Base-by-base conservation (phyloP, 108 stramenopile genomes). In the Nitzschia sp. region DNA sequence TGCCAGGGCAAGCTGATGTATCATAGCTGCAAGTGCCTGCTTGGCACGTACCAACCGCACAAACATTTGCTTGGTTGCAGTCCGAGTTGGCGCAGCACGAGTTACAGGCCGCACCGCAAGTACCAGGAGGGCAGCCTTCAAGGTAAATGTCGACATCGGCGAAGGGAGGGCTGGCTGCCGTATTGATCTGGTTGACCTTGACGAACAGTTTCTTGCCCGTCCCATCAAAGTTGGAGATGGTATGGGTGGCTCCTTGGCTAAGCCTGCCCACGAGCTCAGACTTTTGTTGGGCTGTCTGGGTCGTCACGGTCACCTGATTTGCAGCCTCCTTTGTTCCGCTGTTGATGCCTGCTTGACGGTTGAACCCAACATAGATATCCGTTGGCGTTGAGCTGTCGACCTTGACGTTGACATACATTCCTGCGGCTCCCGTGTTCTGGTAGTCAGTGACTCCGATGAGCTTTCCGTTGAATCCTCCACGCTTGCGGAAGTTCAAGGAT, bases 301-400 rank as follows among this genome's bases (percentile, higher is more conserved):
- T 30, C 2, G 32, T 35, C 0, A 32, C n/a, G 6, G 33, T 61
- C 3, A 86, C 80, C 51, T 84, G 80, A 54, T 86, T 79, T 0
- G 46, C 51, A 28, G 46, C 77, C 27, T 81, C 80, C 17, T 32
- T 17, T 5, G 80, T 83, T 6, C 79, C 84, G 11, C 30, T 30
- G 54, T 85, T 82, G 61, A 82, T 66, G 21, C 84, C 84, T 4
- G 24, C 66, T n/a, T 68, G 42, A 38, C 53, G 53, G 54, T 86
- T 86, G 74, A 61, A 86, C 23, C 65, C 67, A n/a, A 83, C 46
- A 45, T 74, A 83, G 35, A 51, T 4, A 42, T 6, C 9, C 13
- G 4, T 8, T 19, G 49, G 49, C 8, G 11, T 9, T 17, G 21
- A 8, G 19, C 18, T 51, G 21, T 51, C n/a, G 21, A 51, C 21